Base-by-base conservation (phyloP, 805 yeast genomes). In the Barnettozyma sucrosica region DNA sequence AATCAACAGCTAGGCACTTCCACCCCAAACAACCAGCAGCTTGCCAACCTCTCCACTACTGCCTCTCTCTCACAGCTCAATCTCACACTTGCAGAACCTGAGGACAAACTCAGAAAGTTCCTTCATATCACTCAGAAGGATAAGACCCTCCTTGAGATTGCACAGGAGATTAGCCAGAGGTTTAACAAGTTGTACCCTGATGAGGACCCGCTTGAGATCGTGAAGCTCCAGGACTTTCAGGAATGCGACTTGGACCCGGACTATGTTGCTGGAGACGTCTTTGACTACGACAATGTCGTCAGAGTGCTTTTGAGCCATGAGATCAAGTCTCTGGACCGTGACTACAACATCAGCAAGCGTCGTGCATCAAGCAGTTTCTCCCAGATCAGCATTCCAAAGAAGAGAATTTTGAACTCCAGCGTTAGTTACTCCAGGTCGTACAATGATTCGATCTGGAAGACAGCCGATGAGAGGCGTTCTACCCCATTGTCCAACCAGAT, bases 241-340 rank as follows among this genome's bases (percentile, higher is more conserved):
- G 75, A 74, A 48, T 85, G 90, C 55, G 95, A 87, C 59, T 66
- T 87, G 48, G 96, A 87, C 62, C 90, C 90, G 0, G 95, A 85
- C 50, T 86, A 81, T 53, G 51, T 64, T 3, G 83, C 81, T 0
- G 74, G 74, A 9, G 87, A 85, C 55, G 81, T 85, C 6, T 85
- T 87, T 56, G 78, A 72, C 45, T 63, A 66, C 13, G 72, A 68
- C 49, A 75, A 71, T 49, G 64, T 72, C 5, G 74, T 79, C 8
- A 64, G 75, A 36, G 81, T 77, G 2, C 53, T 77, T 3, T 54
- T 77, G 24, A 64, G 64, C 25, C 61, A 66, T 39, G 79, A 76
- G 26, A 48, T 75, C 33, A 64, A 60, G 38, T 46, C 68, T 0
- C 57, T 61, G 14, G 40, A 47, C 30, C 34, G 45, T 18, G 48